These are phyloP conservation scores for Lasiodiplodia sp. DNA, from an alignment of 2,329 filamentous ascomycete genomes.

Conservation along the genomic window DNA sequence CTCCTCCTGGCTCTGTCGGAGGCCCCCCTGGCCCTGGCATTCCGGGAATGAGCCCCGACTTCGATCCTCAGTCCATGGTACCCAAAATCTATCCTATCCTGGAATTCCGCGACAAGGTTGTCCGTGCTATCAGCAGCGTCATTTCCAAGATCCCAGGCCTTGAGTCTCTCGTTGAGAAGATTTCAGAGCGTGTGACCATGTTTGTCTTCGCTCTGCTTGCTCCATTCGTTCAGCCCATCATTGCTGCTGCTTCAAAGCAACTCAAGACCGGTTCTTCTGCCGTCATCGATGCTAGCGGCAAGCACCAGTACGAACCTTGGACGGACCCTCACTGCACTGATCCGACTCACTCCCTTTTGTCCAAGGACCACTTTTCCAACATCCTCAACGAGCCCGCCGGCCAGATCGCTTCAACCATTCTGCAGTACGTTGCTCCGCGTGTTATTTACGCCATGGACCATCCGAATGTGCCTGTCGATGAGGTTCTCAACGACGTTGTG, in stretches of 20 bases:
- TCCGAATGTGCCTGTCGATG: slow-evolving; percentile 78
- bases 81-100: slow-evolving; percentile 91
- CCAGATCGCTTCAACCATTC: slow-evolving; percentile 61
- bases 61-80: slow-evolving; percentile 65
- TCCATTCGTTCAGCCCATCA: slow-evolving; percentile 90
- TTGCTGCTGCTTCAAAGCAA: slow-evolving; percentile 81
- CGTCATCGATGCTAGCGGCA: slow-evolving; percentile 62
- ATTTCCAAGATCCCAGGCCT: slow-evolving; percentile 93
- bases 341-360: slow-evolving; percentile 60
- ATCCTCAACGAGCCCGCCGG: slow-evolving; percentile 59
- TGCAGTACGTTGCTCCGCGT: slow-evolving; percentile 87
- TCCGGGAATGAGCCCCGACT: slow-evolving; percentile 75
- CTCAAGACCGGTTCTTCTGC: slow-evolving; percentile 85
- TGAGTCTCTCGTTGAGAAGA: slow-evolving; percentile 88
- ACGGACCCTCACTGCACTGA: slow-evolving; percentile 55
- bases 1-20: slow-evolving; percentile 53
- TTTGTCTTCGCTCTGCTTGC: slow-evolving; percentile 91
- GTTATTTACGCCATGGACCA: slow-evolving; percentile 95
- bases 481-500: slow-evolving; percentile 82
- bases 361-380: slow-evolving; percentile 61
- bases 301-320: slow-evolving; percentile 60
- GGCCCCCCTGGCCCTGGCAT: slow-evolving; percentile 61
- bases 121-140: slow-evolving; percentile 81
- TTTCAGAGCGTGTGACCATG: slow-evolving; percentile 89
- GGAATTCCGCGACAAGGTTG: slow-evolving; percentile 91